Evolutionary conservation across 768 basidiomycete species (phyloP).

Genomic region (Suillus placidus): DNA sequence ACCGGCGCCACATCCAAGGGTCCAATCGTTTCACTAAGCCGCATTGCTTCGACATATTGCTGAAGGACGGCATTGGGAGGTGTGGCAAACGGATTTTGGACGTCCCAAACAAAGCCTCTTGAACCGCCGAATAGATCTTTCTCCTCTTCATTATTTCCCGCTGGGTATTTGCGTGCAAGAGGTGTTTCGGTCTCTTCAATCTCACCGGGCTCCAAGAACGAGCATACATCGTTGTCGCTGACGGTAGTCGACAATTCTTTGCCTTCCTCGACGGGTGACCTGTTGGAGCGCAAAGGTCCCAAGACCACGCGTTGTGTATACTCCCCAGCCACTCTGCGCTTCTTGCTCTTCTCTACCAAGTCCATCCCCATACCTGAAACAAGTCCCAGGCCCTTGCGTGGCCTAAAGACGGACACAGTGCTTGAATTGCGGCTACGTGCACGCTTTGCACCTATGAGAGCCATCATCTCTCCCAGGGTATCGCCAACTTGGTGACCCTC

Average conservation of each 20-base stretch:
- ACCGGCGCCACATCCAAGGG: conserved; percentile 5
- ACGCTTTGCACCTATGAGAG: conserved; percentile 14
- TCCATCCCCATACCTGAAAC: conserved; percentile 9
- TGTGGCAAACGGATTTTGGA: conserved; percentile 16
- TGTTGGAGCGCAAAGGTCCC: neutral
- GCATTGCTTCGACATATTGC: conserved; percentile 1
- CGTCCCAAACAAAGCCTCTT: conserved; percentile 21
- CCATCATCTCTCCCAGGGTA: conserved; percentile 13
- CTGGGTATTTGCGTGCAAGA: neutral
- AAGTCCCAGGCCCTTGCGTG: conserved; percentile 10
- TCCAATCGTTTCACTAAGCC: conserved; percentile 5
- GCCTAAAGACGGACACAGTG: conserved; percentile 9
- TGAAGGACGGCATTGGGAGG: conserved; percentile 8
- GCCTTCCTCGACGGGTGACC: neutral
- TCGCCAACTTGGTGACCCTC: neutral
- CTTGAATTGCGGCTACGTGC: conserved; percentile 9
- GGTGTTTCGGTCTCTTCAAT: conserved; percentile 10
- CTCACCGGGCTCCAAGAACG: conserved; percentile 6
- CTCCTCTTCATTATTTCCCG: neutral
- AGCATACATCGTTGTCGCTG: conserved; percentile 7
- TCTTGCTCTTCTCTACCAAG: conserved; percentile 8
- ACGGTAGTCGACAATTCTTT: conserved; percentile 2
- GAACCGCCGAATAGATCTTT: neutral
- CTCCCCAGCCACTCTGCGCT: neutral
- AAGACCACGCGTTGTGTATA: conserved; percentile 9